Evolutionary conservation across 257 asterid species (phyloP).

Genomic region (Schizonepeta tenuifolia): DNA sequence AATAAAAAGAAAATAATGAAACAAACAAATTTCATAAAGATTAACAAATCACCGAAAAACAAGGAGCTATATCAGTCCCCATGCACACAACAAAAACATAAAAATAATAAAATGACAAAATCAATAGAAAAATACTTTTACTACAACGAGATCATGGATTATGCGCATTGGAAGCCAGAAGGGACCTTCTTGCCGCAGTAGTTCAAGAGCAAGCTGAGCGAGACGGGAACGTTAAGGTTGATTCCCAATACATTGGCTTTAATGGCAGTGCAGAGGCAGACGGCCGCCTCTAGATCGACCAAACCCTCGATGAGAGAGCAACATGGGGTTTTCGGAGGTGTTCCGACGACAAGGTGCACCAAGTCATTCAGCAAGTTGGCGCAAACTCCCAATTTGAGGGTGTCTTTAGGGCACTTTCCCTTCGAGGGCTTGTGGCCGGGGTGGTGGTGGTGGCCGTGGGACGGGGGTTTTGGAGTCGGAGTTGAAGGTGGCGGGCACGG

Average conservation of each 20-base stretch:
- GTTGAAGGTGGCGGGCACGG: conserved; percentile 19
- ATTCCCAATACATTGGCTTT: conserved; percentile 42
- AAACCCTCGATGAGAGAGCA: conserved; percentile 43
- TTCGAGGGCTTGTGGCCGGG: conserved; percentile 6
- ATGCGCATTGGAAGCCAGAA: conserved; percentile 36
- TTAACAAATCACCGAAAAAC: too few relatives aligned
- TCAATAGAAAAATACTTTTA: too few relatives aligned
- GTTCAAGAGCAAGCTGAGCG: conserved; percentile 43
- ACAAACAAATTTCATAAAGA: too few relatives aligned
- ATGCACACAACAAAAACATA: too few relatives aligned
- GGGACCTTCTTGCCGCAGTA: conserved; percentile 42
- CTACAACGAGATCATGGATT: neutral
- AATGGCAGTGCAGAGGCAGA: conserved; percentile 48
- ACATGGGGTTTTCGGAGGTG: conserved; percentile 45
- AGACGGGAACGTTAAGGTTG: conserved; percentile 34
- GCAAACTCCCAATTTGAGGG: conserved; percentile 45
- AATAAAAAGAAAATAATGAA: too few relatives aligned
- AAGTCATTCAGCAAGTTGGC: conserved; percentile 40
- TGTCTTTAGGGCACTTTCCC: conserved; percentile 43
- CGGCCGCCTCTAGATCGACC: conserved; percentile 43
- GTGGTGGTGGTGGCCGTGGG: neutral
- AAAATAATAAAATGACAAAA: too few relatives aligned
- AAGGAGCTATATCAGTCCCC: too few relatives aligned
- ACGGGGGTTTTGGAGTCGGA: neutral
- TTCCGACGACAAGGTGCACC: conserved; percentile 40